Base-by-base conservation (phyloP, 495 filamentous ascomycete species). In the Schizothecium vesticola region DNA sequence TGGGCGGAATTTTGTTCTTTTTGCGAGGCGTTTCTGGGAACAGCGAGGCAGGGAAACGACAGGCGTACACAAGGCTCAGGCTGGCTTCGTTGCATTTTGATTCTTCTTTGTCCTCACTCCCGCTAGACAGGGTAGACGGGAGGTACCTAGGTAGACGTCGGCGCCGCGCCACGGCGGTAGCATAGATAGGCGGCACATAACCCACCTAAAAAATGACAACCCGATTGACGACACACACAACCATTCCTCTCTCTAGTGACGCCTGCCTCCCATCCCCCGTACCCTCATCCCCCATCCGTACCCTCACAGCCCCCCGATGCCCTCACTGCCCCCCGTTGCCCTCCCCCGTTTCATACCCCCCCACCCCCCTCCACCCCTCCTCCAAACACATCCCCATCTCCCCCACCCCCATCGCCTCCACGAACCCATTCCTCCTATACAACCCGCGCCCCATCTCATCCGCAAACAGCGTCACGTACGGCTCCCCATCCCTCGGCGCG, bases 391-490 rank as follows among this genome's bases (percentile, higher is more conserved):
- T 72, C 23, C 73, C 73, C 56, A 73, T 1, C 58, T 69, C 31
- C 22, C 22, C 22, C 33, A 63, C 61, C 51, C 36, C 25, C 43
- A 51, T 51, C 28, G 68, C 36, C 31, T 84, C 80, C 56, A 79
- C 74, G 69, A 86, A 86, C n/a, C 83, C 84, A 69, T 83, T 82
- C 63, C 76, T 73, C 29, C 56, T 66, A 73, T 87, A 86, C 69
- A 86, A 58, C 68, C 64, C 76, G 59, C 80, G 73, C 0, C 83
- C 84, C 22, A 79, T 73, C 8, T 63, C 73, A 68, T 87, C 83
- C 19, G 85, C 84, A 22, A 82, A 70, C 43, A 86, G 59, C 25
- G 72, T 80, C 4, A 87, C 80, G 70, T 80, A 83, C 7, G 81
- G 77, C 24, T 71, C 72, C 2, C 76, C 43, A 8, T 51, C 80